Conservation (phyloP, 1,139 yeast genomes). For the Geotrichum citri-aurantii region DNA sequence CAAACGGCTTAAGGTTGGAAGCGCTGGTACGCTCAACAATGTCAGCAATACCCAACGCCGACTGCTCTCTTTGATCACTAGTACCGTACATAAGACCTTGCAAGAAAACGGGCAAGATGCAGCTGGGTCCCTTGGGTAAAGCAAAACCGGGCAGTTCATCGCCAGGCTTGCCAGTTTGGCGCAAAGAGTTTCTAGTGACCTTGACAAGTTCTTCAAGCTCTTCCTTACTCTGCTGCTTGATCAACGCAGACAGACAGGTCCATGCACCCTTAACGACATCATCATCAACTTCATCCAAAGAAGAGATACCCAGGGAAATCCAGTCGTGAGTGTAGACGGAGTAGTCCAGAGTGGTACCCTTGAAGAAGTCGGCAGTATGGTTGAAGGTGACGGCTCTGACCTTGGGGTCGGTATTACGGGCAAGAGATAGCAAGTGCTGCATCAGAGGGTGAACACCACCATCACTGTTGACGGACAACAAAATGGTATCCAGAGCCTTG, state of each 20-base stretch:
- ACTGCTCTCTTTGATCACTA: constrained; percentile 71
- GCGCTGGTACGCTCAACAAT: constrained; percentile 83
- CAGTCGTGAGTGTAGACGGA: constrained; percentile 71
- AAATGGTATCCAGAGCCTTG: constrained; percentile 52
- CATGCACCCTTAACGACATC: constrained; percentile 66
- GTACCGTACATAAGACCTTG: constrained; percentile 96
- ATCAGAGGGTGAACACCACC: constrained; percentile 81
- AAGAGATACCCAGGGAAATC: constrained; percentile 61
- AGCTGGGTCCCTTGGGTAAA: constrained; percentile 80
- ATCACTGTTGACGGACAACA: constrained; percentile 66
- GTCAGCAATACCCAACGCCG: constrained; percentile 88
- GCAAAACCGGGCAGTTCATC: constrained; percentile 69
- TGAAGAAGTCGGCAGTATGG: constrained; percentile 69
- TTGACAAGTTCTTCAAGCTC: constrained; percentile 68
- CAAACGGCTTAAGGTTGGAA: constrained; percentile 73
- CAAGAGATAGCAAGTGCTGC: constrained; percentile 70
- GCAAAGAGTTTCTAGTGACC: constrained; percentile 71
- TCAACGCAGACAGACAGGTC: constrained; percentile 58
- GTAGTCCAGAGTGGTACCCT: constrained; percentile 60
- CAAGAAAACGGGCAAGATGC: constrained; percentile 82
- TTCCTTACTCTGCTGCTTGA: constrained; percentile 56
- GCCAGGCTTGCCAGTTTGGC: constrained; percentile 57
- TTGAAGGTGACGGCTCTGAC: constrained; percentile 63
- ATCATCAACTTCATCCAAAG: constrained; percentile 65
- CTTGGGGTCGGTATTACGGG: constrained; percentile 57